phyloP scores from a whole-genome alignment of 495 filamentous ascomycete genomes.

The Aspergillus sclerotiicarbonarius region DNA sequence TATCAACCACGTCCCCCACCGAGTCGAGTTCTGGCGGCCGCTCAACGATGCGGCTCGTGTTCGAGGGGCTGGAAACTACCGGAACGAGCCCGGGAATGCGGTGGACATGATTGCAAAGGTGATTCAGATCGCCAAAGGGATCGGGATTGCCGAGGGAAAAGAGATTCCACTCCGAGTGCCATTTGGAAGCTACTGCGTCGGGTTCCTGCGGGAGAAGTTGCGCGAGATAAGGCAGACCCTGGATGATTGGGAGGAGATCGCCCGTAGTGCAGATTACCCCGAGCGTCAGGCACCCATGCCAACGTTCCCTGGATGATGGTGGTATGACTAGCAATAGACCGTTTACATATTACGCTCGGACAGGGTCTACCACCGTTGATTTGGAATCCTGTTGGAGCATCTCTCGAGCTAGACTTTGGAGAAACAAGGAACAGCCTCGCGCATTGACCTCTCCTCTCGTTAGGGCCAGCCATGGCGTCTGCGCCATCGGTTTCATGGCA shows the following conservation, averaged over 20 bases:
- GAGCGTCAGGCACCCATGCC: constrained; percentile 3
- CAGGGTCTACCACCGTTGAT: no score
- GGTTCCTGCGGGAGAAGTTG: neutral
- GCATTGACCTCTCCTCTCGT: no score
- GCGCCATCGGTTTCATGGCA: no score
- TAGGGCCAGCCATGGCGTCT: no score
- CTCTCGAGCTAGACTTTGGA: no score
- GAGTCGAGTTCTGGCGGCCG: constrained; percentile 9
- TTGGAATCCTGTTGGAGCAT: no score
- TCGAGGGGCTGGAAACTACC: constrained; percentile 1
- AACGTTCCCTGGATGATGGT: no score
- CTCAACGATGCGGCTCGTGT: constrained; percentile 2
- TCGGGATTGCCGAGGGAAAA: neutral
- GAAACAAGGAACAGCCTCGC: no score
- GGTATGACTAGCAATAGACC: no score
- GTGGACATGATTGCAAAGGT: neutral
- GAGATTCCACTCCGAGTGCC: neutral
- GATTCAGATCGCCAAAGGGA: constrained; percentile 5
- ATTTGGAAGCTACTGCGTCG: constrained; percentile 2
- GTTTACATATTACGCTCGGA: no score
- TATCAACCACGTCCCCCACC: constrained; percentile 5
- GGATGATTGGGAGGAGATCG: constrained; percentile 9
- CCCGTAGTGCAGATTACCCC: constrained; percentile 4
- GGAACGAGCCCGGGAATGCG: constrained; percentile 8
- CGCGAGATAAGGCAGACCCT: neutral